Evolutionary conservation across 805 yeast genomes (phyloP).

Genomic region (Danielia oregonensis): DNA sequence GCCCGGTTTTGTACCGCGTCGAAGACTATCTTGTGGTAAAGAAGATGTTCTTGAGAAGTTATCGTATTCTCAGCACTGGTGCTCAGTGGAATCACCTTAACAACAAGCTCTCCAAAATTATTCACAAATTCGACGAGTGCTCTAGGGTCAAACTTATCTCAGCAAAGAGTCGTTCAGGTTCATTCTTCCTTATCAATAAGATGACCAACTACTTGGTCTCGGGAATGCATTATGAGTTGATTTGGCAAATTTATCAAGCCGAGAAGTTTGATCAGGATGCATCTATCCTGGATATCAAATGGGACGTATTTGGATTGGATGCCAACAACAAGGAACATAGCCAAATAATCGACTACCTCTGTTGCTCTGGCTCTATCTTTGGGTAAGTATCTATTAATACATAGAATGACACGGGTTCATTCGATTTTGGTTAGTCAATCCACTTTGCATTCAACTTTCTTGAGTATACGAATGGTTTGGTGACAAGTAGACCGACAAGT

Average conservation of each 20-base stretch:
- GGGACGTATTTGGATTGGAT: slow-evolving; percentile 31
- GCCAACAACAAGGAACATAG: slow-evolving; percentile 10
- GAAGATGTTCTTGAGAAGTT: slow-evolving; percentile 9
- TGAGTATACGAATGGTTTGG: slow-evolving; percentile 54
- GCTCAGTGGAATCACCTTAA: slow-evolving; percentile 7
- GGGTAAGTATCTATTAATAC: no score
- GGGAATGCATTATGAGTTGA: slow-evolving; percentile 36
- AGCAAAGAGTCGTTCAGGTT: slow-evolving; percentile 6
- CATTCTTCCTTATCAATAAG: slow-evolving; percentile 29
- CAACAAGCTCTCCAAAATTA: slow-evolving; percentile 10
- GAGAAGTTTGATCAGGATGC: slow-evolving; percentile 9
- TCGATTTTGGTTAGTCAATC: slow-evolving; percentile 29
- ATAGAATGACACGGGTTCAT: not conserved
- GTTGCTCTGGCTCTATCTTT: slow-evolving; percentile 7
- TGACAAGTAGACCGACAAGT: slow-evolving; percentile 40
- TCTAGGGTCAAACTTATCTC: slow-evolving; percentile 7
- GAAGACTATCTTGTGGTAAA: slow-evolving; percentile 11
- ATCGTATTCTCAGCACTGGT: slow-evolving; percentile 8
- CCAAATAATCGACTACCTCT: slow-evolving; percentile 10
- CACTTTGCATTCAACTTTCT: slow-evolving; percentile 54
- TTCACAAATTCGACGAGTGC: slow-evolving; percentile 12
- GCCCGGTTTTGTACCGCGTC: slow-evolving; percentile 10
- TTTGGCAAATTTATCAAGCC: slow-evolving; percentile 33
- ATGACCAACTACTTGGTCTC: slow-evolving; percentile 34
- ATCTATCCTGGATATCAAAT: slow-evolving; percentile 12